phyloP scores from a whole-genome alignment of 129 eudicot genomes.

The Cynara cardunculus region DNA sequence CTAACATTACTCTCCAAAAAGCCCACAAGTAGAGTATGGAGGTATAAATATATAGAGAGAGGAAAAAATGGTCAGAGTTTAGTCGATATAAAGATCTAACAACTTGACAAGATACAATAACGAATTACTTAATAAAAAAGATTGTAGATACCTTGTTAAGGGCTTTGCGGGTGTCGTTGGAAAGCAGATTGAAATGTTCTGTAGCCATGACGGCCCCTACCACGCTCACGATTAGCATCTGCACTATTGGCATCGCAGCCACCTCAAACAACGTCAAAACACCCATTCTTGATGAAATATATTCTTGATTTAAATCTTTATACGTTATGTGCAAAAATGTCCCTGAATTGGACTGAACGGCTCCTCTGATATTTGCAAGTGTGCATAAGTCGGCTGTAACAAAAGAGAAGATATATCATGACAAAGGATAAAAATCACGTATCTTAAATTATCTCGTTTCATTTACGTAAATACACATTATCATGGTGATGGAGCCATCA shows the following conservation, averaged over 20 bases:
- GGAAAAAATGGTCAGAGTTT: no score
- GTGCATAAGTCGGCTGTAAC: neutral
- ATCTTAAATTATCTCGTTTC: no score
- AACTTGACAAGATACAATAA: no score
- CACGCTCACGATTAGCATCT: conserved; percentile 38
- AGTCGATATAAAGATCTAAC: no score
- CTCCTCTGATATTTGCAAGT: neutral
- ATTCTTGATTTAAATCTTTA: neutral
- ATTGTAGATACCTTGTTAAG: conserved; percentile 34
- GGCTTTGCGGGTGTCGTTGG: conserved; percentile 30
- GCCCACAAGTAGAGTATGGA: no score
- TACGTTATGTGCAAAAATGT: neutral
- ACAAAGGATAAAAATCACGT: no score
- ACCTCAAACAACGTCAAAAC: conserved; percentile 39
- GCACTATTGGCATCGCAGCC: conserved; percentile 49
- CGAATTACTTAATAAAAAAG: neutral
- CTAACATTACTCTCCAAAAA: no score
- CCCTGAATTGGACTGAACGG: neutral
- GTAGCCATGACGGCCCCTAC: conserved; percentile 58
- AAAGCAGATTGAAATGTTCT: conserved; percentile 39
- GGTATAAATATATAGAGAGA: no score
- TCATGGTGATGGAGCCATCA: no score
- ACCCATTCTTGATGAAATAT: conserved; percentile 19
- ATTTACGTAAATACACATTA: no score
- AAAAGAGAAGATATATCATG: no score